These are phyloP conservation scores for Cyberlindnera euphorbiiphila DNA, from an alignment of 805 yeast genomes.

Conservation along the genomic window DNA sequence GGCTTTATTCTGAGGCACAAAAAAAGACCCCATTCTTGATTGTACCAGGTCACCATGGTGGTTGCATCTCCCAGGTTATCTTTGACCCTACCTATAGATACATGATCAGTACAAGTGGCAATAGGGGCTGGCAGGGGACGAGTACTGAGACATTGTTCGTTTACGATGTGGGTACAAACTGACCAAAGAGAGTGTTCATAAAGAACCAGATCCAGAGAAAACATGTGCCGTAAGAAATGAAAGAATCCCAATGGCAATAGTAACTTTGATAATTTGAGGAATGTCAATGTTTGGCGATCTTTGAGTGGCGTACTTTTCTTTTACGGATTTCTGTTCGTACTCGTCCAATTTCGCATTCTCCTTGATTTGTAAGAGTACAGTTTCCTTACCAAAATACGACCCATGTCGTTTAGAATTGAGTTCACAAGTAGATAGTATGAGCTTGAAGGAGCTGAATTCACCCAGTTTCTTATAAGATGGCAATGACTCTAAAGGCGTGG, in stretches of 20 bases:
- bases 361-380: background rate
- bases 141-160: conserved; percentile 77
- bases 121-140: conserved; percentile 89
- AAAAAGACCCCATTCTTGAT: conserved; percentile 69
- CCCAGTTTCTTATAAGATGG: conserved; percentile 8
- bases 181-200: too few relatives aligned
- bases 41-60: conserved; percentile 96
- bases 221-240: too few relatives aligned
- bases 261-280: conserved; percentile 12
- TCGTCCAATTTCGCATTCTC: background rate
- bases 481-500: conserved; percentile 8
- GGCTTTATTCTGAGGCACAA: conserved; percentile 36
- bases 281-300: too few relatives aligned
- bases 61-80: conserved; percentile 68
- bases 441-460: conserved; percentile 27
- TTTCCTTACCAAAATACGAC: background rate
- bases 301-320: background rate
- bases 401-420: background rate
- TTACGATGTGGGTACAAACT: conserved; percentile 64
- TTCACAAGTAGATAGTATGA: background rate
- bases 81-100: conserved; percentile 87
- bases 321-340: too few relatives aligned
- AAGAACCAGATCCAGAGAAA: too few relatives aligned
- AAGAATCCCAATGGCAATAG: background rate
- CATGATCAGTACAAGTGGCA: conserved; percentile 88